Percentiles rank a stretch among this genome's conserved stretches.
These are phyloP conservation scores for Lepidium campestre DNA, from an alignment of 441 rosid species.

Conservation along the genomic window DNA sequence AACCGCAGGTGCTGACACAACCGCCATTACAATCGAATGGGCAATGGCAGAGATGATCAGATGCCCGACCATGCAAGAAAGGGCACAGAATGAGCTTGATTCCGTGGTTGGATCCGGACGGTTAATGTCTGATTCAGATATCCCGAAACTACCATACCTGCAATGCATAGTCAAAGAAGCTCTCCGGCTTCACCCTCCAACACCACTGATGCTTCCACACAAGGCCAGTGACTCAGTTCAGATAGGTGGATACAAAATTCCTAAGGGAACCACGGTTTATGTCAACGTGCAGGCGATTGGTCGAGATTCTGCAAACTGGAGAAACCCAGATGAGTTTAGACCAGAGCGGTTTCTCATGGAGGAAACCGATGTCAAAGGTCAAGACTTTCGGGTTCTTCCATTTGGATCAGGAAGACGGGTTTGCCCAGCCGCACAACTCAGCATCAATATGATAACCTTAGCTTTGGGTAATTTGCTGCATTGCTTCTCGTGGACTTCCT, in stretches of 20 bases:
- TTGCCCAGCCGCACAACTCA: conserved; percentile 91
- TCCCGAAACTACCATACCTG: conserved; percentile 43
- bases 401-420: conserved; percentile 81
- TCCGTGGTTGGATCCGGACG: conserved; percentile 49
- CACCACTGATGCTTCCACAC: conserved; percentile 90
- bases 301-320: conserved; percentile 66
- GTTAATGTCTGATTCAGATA: conserved; percentile 51
- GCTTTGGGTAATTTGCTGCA: conserved; percentile 70
- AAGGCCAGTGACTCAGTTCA: conserved; percentile 57
- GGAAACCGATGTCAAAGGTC: conserved; percentile 79
- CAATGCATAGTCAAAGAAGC: conserved; percentile 73
- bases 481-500: conserved; percentile 59
- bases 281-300: conserved; percentile 81
- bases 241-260: conserved; percentile 70
- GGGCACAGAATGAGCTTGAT: conserved; percentile 53
- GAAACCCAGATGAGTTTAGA: conserved; percentile 51
- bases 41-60: conserved; percentile 74
- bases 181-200: conserved; percentile 79
- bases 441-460: conserved; percentile 65
- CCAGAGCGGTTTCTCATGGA: conserved; percentile 71
- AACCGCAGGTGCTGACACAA: conserved; percentile 85
- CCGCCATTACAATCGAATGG: conserved; percentile 74
- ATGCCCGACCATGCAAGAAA: conserved; percentile 45
- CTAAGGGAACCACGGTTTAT: conserved; percentile 67
- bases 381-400: conserved; percentile 69